Percentiles rank a stretch among this genome's conserved stretches.
Conservation (phyloP, 139 green algal species). For the Chlamydomonas asymmetrica region DNA sequence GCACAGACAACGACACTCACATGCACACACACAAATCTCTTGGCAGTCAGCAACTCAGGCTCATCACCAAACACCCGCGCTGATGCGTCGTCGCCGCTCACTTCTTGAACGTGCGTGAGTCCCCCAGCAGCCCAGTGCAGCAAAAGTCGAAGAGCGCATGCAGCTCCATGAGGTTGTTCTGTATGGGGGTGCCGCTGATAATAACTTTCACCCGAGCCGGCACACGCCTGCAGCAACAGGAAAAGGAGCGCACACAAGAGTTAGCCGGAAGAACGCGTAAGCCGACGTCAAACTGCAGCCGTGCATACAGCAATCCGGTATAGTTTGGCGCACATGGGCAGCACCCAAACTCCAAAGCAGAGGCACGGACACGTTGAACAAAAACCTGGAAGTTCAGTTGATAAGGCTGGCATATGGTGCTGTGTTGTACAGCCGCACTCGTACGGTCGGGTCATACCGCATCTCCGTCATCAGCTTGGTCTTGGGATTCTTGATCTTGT, state of each 20-base stretch:
- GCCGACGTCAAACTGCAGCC: too few relatives aligned
- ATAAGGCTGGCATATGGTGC: not conserved
- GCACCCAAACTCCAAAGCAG: too few relatives aligned
- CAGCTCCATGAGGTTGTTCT: constrained; percentile 90
- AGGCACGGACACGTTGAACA: too few relatives aligned
- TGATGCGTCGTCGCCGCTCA: too few relatives aligned
- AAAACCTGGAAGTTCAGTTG: too few relatives aligned
- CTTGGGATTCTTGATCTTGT: constrained; percentile 80
- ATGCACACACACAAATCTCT: too few relatives aligned
- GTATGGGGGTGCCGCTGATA: constrained; percentile 88
- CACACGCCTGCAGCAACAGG: too few relatives aligned
- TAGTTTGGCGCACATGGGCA: too few relatives aligned
- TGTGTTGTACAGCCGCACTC: constrained; percentile 9
- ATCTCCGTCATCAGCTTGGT: constrained; percentile 74
- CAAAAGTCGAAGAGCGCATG: constrained; percentile 87
- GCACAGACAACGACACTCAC: too few relatives aligned
- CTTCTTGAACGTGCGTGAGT: constrained; percentile 58
- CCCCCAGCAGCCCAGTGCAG: constrained; percentile 69
- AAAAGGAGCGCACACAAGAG: not conserved
- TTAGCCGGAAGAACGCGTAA: not conserved
- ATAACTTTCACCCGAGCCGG: constrained; percentile 64
- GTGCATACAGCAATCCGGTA: too few relatives aligned
- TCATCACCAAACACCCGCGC: too few relatives aligned
- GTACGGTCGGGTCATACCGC: constrained; percentile 48
- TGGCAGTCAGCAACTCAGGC: too few relatives aligned